These are phyloP conservation scores for Tetrastigma voinierianum DNA, from an alignment of 164 flowering plant genomes.

Conservation along the genomic window DNA sequence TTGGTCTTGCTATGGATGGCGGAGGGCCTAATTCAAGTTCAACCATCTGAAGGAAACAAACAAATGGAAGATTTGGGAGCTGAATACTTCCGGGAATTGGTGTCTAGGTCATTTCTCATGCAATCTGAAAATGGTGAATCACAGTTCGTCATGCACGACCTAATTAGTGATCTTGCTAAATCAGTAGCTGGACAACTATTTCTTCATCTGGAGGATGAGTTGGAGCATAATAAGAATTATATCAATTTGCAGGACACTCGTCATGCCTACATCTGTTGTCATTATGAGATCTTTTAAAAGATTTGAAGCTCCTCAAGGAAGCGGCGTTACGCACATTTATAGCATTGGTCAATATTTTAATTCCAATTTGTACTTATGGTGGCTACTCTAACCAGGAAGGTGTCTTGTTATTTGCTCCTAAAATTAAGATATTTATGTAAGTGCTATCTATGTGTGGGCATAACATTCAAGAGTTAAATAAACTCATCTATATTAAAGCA, in stretches of 20 bases:
- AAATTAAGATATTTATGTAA: too few species aligned
- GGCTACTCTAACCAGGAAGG: too few species aligned
- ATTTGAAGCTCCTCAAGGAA: background rate
- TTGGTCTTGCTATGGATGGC: slow-evolving; percentile 6
- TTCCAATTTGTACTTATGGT: too few species aligned
- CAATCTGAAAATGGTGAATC: background rate
- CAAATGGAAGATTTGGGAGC: slow-evolving; percentile 2
- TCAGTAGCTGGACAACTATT: background rate
- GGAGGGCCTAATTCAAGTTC: background rate
- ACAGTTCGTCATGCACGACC: slow-evolving; percentile 1
- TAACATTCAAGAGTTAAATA: background rate
- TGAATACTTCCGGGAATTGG: background rate
- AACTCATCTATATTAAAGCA: slow-evolving; percentile 1
- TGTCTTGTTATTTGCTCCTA: too few species aligned
- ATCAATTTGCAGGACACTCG: too few species aligned
- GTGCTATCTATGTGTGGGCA: too few species aligned
- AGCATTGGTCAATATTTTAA: too few species aligned
- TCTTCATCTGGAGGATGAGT: too few species aligned
- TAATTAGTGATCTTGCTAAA: background rate
- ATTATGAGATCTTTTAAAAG: background rate
- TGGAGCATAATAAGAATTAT: background rate
- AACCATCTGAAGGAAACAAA: background rate
- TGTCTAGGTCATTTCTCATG: background rate
- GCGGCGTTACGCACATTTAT: background rate
- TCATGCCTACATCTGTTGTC: background rate